Evolutionary conservation across 768 basidiomycete genomes (phyloP), one percentile per base, ranked within the genome.

Genomic region (Udeniomyces megalosporus): DNA sequence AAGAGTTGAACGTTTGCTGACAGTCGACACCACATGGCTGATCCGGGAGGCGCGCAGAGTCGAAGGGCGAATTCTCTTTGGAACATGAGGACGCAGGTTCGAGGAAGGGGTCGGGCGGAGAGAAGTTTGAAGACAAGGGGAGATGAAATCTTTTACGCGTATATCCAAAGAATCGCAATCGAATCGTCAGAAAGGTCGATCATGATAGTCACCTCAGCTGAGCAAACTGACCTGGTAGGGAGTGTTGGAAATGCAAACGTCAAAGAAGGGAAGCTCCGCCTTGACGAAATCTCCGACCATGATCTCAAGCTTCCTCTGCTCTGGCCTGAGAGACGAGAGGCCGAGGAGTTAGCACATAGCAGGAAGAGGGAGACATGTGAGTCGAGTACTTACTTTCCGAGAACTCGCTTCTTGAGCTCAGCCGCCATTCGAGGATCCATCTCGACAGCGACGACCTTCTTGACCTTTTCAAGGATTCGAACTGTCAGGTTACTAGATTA

Each of bases 191-290:
- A n/a, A n/a, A n/a, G n/a, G n/a, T n/a, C n/a, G n/a, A n/a, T n/a
- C n/a, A n/a, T n/a, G n/a, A n/a, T n/a, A n/a, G n/a, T n/a, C n/a
- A n/a, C n/a, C n/a, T n/a, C 38, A 42, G 38, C 17, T 17, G 17
- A 17, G 44, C 34, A 47, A 67, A n/a, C 74, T 53, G n/a, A 78
- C 78, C 74, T 97, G 92, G 74, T 97, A 99, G 0, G 95, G 95
- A 0, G 95, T 99, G 71, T 99, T 99, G 68, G 88, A 91, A 70
- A 99, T 97, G 78, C 93, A 97, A 60, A 95, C 95, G 74, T 97
- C 93, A 65, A 99, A 97, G 75, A 92, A 97, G 11, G 95, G 95
- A 22, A 99, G 77, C 58, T 91, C 88, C n/a, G 86, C 88, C 75
- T 97, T 97, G 71, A 96, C 88, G 71, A 97, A 96, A 74, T 99